Conservation (phyloP, 305 asterid genomes). For the Withania somnifera region DNA sequence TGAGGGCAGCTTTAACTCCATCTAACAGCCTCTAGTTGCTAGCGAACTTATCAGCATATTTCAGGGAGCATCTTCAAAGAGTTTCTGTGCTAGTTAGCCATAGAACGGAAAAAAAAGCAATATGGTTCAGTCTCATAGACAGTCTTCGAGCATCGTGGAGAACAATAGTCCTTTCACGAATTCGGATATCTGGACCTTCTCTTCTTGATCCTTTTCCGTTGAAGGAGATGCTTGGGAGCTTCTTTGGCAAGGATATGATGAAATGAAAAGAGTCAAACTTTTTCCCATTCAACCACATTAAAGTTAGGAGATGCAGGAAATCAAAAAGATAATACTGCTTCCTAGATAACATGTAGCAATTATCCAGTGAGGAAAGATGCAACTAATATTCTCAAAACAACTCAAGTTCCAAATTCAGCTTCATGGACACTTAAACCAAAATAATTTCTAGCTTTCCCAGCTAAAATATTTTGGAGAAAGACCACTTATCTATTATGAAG, state of each 20-base stretch:
- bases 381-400: not conserved
- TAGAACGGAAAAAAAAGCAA: not conserved
- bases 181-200: conserved; percentile 45
- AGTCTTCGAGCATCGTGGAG: conserved; percentile 58
- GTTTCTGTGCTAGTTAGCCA: not conserved
- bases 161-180: conserved; percentile 51
- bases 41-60: not conserved
- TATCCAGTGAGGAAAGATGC: not conserved
- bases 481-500: not conserved
- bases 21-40: not conserved
- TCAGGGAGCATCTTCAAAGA: not conserved
- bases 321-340: not conserved
- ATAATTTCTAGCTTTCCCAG: not conserved
- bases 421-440: not conserved
- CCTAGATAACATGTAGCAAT: not conserved
- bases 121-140: not conserved
- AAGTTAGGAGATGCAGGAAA: not conserved
- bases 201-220: conserved; percentile 45
- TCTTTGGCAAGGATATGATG: conserved; percentile 22
- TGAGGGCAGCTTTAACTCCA: not conserved
- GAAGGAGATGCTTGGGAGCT: conserved; percentile 24
- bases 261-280: not conserved
- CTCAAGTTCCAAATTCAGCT: not conserved
- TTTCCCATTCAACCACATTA: not conserved
- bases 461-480: not conserved